phyloP scores from a whole-genome alignment of 176 grass and related monocot genomes.

The Bothriochloa decipiens region DNA sequence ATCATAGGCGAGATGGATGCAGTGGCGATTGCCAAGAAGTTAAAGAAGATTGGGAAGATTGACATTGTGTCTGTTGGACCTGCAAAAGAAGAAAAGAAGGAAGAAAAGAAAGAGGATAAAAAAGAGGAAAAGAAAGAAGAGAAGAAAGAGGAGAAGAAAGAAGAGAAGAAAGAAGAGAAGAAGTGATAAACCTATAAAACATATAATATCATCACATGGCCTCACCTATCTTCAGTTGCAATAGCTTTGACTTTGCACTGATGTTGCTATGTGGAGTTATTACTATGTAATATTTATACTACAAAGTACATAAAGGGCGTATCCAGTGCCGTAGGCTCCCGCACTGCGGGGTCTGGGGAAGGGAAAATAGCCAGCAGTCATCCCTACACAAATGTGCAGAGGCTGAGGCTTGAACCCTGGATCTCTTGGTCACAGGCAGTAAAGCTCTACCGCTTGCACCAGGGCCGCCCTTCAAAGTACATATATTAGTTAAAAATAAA shows the following conservation, averaged over 20 bases:
- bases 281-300: conserved; percentile 27
- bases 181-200: conserved; percentile 51
- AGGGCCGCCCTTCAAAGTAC: too few relatives aligned
- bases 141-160: conserved; percentile 75
- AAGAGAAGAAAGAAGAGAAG: conserved; percentile 68
- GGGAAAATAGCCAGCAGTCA: too few relatives aligned
- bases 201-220: conserved; percentile 7
- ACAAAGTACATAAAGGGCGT: conserved; percentile 17
- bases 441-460: too few relatives aligned
- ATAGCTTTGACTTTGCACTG: conserved; percentile 31
- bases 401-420: too few relatives aligned
- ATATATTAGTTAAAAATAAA: conserved; percentile 43
- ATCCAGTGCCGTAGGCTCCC: too few relatives aligned
- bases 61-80: conserved; percentile 87
- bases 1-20: conserved; percentile 90
- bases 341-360: too few relatives aligned
- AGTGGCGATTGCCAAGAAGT: conserved; percentile 82
- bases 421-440: too few relatives aligned
- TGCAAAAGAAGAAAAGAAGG: conserved; percentile 94
- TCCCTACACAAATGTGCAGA: too few relatives aligned
- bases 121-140: conserved; percentile 74
- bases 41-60: conserved; percentile 89
- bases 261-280: conserved; percentile 34
- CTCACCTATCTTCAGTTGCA: conserved; percentile 4
- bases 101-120: conserved; percentile 79